Conservation (phyloP, 2,329 filamentous ascomycete genomes). For the Stachybotrys echinatus region DNA sequence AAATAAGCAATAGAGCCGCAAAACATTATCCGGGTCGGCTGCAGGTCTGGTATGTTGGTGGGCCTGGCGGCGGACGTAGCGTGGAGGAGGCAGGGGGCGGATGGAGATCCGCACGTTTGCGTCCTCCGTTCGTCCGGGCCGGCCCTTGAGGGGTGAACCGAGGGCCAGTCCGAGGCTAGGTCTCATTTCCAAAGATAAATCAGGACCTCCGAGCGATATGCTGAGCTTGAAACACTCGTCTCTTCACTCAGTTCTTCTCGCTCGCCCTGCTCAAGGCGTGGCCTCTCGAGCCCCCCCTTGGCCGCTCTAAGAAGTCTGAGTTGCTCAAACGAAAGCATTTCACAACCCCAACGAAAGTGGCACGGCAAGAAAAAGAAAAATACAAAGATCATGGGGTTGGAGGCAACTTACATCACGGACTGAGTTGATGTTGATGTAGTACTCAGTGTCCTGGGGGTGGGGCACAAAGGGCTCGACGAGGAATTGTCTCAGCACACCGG, state of each 20-base stretch:
- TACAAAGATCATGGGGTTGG: not conserved
- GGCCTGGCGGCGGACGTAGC: not conserved
- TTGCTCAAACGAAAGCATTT: no score
- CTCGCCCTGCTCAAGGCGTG: not conserved
- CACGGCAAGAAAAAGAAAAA: no score
- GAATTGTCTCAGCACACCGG: slow-evolving; percentile 88
- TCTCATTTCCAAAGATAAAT: not conserved
- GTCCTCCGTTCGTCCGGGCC: not conserved
- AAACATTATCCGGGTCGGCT: not conserved
- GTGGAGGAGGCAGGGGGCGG: not conserved
- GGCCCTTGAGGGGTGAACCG: not conserved
- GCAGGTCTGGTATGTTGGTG: not conserved
- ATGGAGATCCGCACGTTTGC: not conserved
- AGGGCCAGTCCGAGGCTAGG: not conserved
- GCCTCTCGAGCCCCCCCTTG: no score
- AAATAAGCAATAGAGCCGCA: not conserved
- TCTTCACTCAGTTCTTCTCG: no score
- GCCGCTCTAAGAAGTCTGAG: no score
- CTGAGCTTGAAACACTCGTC: no score
- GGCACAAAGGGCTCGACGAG: slow-evolving; percentile 98
- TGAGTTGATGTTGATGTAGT: slow-evolving; percentile 99
- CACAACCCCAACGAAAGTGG: no score
- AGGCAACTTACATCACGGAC: slow-evolving; percentile 85
- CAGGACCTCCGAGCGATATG: not conserved
- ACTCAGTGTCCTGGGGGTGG: slow-evolving; percentile 91